Conservation (phyloP, 495 filamentous ascomycete genomes). For the Achaetomiella virescens region DNA sequence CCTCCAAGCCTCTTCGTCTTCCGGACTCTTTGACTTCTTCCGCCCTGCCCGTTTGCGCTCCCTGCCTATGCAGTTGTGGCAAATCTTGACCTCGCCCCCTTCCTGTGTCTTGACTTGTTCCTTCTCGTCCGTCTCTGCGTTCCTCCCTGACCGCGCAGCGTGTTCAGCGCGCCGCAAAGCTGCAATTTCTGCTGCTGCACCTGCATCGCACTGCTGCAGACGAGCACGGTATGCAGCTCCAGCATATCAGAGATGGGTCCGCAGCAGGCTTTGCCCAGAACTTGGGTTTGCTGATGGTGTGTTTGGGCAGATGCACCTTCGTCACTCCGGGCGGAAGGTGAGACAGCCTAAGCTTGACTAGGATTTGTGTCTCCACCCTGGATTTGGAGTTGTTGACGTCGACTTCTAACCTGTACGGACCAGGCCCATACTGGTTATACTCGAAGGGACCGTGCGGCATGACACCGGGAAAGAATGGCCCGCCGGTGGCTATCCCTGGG, state of each 20-base stretch:
- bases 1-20: slow-evolving; percentile 77
- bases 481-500: neutral
- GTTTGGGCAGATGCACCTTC: slow-evolving; percentile 74
- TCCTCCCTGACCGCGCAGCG: slow-evolving; percentile 3
- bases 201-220: slow-evolving; percentile 92
- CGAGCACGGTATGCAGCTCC: slow-evolving; percentile 72
- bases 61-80: slow-evolving; percentile 70
- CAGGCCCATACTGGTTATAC: slow-evolving; percentile 3
- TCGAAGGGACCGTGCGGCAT: neutral
- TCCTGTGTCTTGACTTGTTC: slow-evolving; percentile 63
- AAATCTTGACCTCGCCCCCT: slow-evolving; percentile 85
- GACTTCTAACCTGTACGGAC: slow-evolving; percentile 10
- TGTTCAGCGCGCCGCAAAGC: slow-evolving; percentile 61
- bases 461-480: neutral
- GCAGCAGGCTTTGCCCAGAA: slow-evolving; percentile 62
- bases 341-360: slow-evolving; percentile 66
- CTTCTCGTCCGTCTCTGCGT: slow-evolving; percentile 33
- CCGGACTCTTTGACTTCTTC: slow-evolving; percentile 86
- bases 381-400: slow-evolving; percentile 53
- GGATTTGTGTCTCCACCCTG: slow-evolving; percentile 91
- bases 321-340: slow-evolving; percentile 66
- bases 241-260: slow-evolving; percentile 62
- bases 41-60: slow-evolving; percentile 81
- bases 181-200: slow-evolving; percentile 54
- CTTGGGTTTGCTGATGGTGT: slow-evolving; percentile 89